These are phyloP conservation scores for Lepidopterella palustris DNA, from an alignment of 495 filamentous ascomycete genomes.

Conservation along the genomic window DNA sequence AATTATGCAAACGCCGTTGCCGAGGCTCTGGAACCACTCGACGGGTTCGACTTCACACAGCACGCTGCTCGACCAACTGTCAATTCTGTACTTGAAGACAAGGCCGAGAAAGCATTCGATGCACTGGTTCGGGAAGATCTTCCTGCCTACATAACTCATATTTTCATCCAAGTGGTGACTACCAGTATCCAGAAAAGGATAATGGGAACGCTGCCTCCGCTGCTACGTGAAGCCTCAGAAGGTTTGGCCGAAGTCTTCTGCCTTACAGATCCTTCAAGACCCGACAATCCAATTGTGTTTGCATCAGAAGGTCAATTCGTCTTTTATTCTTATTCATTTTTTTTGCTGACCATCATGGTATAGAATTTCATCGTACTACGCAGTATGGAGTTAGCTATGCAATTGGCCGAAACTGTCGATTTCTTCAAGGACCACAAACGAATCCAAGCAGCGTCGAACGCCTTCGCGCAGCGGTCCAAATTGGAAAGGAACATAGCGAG, in stretches of 20 bases:
- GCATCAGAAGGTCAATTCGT: conserved; percentile 57
- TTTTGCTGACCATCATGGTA: neutral
- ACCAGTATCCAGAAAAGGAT: conserved; percentile 52
- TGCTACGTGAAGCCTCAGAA: conserved; percentile 55
- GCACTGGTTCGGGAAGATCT: conserved; percentile 59
- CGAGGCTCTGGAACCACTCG: conserved; percentile 45
- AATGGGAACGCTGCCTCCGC: conserved; percentile 47
- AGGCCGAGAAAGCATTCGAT: conserved; percentile 52
- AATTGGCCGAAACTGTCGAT: conserved; percentile 54
- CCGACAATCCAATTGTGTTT: conserved; percentile 73
- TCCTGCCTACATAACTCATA: conserved; percentile 62
- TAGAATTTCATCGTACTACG: conserved; percentile 55
- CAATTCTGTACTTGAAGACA: conserved; percentile 52
- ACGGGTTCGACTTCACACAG: conserved; percentile 42
- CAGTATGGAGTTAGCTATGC: conserved; percentile 53
- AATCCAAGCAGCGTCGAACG: conserved; percentile 46
- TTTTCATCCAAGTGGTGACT: conserved; percentile 52
- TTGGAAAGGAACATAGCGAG: conserved; percentile 56
- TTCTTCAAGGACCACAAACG: conserved; percentile 54
- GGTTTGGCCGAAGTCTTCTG: conserved; percentile 72
- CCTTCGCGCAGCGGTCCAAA: conserved; percentile 49
- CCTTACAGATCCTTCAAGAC: conserved; percentile 64
- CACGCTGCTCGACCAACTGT: conserved; percentile 41
- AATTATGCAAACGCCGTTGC: conserved; percentile 61
- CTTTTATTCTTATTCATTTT: neutral